These are phyloP conservation scores for Aspergillaceae sp. DNA, from an alignment of 2,329 filamentous ascomycete genomes.

Conservation along the genomic window DNA sequence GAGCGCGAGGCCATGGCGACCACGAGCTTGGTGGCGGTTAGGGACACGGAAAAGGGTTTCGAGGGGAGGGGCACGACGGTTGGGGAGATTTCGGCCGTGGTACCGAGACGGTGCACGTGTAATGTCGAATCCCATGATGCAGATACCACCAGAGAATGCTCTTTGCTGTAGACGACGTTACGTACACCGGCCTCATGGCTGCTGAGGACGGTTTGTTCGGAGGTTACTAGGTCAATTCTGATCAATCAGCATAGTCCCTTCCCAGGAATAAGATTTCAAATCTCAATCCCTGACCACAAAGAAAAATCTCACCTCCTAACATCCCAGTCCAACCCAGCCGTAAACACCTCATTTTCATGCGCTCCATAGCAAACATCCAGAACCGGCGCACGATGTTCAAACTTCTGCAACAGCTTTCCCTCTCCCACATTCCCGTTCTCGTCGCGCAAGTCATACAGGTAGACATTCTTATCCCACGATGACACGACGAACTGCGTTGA, in stretches of 20 bases:
- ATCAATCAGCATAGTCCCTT: too few species aligned
- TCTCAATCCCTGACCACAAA: constrained; percentile 28
- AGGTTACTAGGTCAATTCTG: constrained; percentile 63
- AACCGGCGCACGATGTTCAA: constrained; percentile 74
- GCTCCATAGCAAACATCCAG: constrained; percentile 86
- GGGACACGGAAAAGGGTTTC: constrained; percentile 78
- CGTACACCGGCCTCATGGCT: constrained; percentile 73
- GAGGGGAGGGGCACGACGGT: constrained; percentile 64
- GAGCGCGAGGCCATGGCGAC: constrained; percentile 91
- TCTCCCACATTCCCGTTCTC: constrained; percentile 47
- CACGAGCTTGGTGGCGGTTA: constrained; percentile 76
- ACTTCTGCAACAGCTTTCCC: constrained; percentile 61
- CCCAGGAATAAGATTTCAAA: neutral
- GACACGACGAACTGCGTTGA: constrained; percentile 77
- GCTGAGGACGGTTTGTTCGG: constrained; percentile 65
- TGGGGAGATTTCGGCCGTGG: constrained; percentile 42
- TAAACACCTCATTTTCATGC: constrained; percentile 75
- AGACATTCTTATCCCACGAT: constrained; percentile 89
- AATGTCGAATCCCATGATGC: constrained; percentile 90
- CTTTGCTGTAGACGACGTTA: constrained; percentile 69
- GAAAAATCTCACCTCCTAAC: constrained; percentile 58
- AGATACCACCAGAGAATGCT: constrained; percentile 72
- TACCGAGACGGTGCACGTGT: constrained; percentile 61
- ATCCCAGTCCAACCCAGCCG: constrained; percentile 75
- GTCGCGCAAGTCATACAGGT: constrained; percentile 68